Conservation (phyloP, 345 rosid genomes). For the Anacardium occidentale region DNA sequence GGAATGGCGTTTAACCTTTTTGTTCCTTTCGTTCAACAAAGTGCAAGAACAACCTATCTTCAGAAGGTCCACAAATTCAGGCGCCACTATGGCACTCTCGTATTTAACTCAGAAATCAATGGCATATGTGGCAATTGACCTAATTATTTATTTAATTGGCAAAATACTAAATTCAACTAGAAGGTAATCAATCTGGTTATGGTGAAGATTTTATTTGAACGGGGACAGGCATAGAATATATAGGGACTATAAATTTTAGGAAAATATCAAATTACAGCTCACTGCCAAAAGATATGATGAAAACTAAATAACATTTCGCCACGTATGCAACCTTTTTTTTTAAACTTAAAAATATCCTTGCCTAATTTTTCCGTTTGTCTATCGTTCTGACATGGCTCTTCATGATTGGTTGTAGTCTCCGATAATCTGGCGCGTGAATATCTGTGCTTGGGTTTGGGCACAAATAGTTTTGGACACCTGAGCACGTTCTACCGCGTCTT, state of each 20-base stretch:
- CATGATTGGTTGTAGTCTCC: not conserved
- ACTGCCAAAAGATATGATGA: not conserved
- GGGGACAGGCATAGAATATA: not conserved
- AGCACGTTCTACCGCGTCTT: conserved; percentile 8
- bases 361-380: too few species aligned
- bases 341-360: not conserved
- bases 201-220: not conserved
- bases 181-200: too few species aligned
- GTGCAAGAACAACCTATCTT: too few species aligned
- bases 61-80: too few species aligned
- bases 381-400: not conserved
- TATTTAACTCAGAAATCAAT: too few species aligned
- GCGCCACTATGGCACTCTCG: too few species aligned
- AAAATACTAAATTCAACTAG: not conserved
- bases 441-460: not conserved
- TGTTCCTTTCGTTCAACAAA: too few species aligned
- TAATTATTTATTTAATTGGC: not conserved
- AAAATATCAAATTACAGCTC: not conserved
- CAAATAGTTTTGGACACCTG: not conserved
- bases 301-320: not conserved
- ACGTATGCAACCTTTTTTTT: not conserved
- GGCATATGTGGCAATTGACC: not conserved
- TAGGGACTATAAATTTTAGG: not conserved
- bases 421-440: not conserved
- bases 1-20: too few species aligned